Evolutionary conservation across 495 filamentous ascomycete species (phyloP).

Genomic region (Rhizodiscina lignyota): DNA sequence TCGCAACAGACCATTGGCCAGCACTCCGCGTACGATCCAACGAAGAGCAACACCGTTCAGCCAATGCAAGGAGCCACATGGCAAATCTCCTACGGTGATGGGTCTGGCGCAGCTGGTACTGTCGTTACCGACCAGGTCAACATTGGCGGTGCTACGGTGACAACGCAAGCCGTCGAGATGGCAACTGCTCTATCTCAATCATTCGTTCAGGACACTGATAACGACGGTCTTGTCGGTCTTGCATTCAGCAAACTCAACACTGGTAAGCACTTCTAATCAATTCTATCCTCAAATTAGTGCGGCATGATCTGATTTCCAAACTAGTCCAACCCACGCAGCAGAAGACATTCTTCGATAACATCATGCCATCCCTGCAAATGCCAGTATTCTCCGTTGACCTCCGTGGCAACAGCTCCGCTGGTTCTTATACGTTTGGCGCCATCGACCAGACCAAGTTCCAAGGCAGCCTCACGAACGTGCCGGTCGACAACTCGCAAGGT

Average conservation of each 20-base stretch:
- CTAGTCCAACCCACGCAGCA: conserved; percentile 48
- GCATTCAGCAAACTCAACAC: conserved; percentile 58
- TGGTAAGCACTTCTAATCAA: conserved; percentile 7
- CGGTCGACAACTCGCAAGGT: conserved; percentile 43
- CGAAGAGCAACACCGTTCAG: conserved; percentile 38
- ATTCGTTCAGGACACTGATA: conserved; percentile 43
- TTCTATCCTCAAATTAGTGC: not conserved
- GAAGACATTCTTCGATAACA: conserved; percentile 72
- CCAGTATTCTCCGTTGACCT: conserved; percentile 63
- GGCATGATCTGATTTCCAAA: not conserved
- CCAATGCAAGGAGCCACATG: conserved; percentile 33
- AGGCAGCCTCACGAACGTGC: conserved; percentile 45
- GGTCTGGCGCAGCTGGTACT: conserved; percentile 43
- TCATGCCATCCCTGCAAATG: conserved; percentile 40
- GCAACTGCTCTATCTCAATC: conserved; percentile 43
- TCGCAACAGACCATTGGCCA: conserved; percentile 23
- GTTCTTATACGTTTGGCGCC: conserved; percentile 62
- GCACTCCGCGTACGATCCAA: conserved; percentile 47
- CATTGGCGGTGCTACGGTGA: conserved; percentile 54
- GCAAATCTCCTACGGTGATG: conserved; percentile 61
- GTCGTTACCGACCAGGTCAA: conserved; percentile 60
- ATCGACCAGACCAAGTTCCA: conserved; percentile 51
- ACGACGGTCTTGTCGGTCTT: conserved; percentile 64
- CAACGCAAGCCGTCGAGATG: conserved; percentile 52
- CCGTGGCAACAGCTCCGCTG: conserved; percentile 36